A percentile compares a stretch with the other conserved stretches of the same genome.
Conservation (phyloP, 2,329 filamentous ascomycete genomes). For the Exophiala bonariae region DNA sequence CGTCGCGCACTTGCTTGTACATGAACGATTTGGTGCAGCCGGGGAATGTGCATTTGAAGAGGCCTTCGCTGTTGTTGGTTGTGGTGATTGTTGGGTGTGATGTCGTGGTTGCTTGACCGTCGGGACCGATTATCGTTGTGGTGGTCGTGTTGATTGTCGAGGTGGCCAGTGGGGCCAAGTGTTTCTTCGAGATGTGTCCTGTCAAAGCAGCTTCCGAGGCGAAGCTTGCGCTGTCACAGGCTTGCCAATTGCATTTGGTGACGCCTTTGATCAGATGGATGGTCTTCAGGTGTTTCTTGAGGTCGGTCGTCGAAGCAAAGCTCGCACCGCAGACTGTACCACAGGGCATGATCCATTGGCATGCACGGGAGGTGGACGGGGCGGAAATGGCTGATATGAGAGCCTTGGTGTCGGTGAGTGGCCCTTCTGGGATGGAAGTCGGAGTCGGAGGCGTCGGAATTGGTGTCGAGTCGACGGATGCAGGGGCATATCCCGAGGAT, state of each 20-base stretch:
- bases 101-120: constrained; percentile 4
- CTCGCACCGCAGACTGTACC: constrained; percentile 27
- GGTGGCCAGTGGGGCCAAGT: constrained; percentile 23
- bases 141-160: constrained; percentile 1
- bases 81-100: constrained; percentile 6
- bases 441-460: neutral
- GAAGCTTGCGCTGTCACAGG: constrained; percentile 24
- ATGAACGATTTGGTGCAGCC: constrained; percentile 28
- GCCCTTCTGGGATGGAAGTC: neutral
- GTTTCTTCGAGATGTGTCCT: constrained; percentile 30
- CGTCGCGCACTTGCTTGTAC: constrained; percentile 30
- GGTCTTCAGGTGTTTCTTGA: constrained; percentile 29
- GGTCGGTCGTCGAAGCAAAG: constrained; percentile 25
- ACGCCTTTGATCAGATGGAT: constrained; percentile 26
- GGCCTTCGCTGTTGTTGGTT: constrained; percentile 12
- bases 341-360: constrained; percentile 30
- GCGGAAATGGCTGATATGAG: constrained; percentile 11
- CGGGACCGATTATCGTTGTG: constrained; percentile 3
- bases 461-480: neutral
- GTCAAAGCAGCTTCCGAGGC: constrained; percentile 28
- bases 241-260: constrained; percentile 26
- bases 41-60: constrained; percentile 29
- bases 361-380: constrained; percentile 18
- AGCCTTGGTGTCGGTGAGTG: constrained; percentile 13
- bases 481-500: neutral